Percentiles rank a stretch among this genome's conserved stretches.
Conservation (phyloP, 148 eudicot genomes). For the Rhododendron griersonianum region DNA sequence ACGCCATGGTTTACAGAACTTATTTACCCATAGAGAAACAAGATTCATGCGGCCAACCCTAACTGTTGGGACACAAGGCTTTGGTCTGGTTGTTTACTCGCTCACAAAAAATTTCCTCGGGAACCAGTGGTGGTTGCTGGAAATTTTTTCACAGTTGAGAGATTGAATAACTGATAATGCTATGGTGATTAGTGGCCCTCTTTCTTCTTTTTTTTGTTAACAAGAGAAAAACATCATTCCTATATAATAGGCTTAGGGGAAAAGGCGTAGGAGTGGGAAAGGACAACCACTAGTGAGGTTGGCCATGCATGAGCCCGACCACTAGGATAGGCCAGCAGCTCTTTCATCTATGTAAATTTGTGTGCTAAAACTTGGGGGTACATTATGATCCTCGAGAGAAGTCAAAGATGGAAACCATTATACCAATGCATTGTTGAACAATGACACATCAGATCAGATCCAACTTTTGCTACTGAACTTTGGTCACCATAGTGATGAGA, state of each 20-base stretch:
- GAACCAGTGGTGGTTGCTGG: background rate
- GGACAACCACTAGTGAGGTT: background rate
- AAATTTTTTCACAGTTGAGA: background rate
- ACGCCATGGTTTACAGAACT: background rate
- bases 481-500: background rate
- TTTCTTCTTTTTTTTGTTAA: background rate
- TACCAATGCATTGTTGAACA: background rate
- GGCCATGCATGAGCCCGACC: background rate
- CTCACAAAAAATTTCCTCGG: background rate
- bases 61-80: background rate
- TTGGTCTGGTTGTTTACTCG: background rate
- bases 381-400: background rate
- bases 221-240: background rate
- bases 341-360: background rate
- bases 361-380: background rate
- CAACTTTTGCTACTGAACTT: background rate
- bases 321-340: background rate
- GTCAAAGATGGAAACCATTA: background rate
- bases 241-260: background rate
- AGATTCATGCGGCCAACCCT: background rate
- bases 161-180: background rate
- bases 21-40: background rate
- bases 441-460: background rate
- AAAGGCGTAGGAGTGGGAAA: background rate
- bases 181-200: background rate